These are phyloP conservation scores for Myrica gale DNA, from an alignment of 306 rosid species.

Conservation along the genomic window DNA sequence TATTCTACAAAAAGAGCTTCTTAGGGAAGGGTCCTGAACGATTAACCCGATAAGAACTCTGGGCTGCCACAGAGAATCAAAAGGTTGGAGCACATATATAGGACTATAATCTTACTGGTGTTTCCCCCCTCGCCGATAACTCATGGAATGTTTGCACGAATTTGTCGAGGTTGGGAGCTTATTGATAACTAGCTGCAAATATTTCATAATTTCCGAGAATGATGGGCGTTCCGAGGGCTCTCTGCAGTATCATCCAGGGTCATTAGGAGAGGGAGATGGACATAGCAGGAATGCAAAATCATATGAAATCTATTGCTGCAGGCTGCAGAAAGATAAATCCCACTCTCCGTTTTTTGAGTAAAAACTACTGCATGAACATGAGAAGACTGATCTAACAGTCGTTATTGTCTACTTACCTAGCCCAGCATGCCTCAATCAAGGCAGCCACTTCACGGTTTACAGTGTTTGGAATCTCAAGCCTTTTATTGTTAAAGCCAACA, in stretches of 20 bases:
- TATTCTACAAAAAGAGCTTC: conserved; percentile 17
- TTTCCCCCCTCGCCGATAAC: conserved; percentile 28
- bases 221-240: conserved; percentile 79
- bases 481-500: conserved; percentile 73
- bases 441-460: conserved; percentile 66
- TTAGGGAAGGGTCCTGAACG: conserved; percentile 22
- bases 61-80: not conserved
- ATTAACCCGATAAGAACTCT: not conserved
- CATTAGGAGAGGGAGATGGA: conserved; percentile 6
- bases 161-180: conserved; percentile 38
- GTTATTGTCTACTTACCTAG: conserved; percentile 51
- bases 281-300: not conserved
- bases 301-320: not conserved
- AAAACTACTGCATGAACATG: not conserved
- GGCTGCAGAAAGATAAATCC: not conserved
- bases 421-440: conserved; percentile 88
- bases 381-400: not conserved
- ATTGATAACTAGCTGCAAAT: conserved; percentile 61
- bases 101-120: conserved; percentile 3
- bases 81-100: not conserved
- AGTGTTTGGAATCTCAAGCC: conserved; percentile 77
- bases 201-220: conserved; percentile 69
- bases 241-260: conserved; percentile 45
- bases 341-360: not conserved
- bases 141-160: conserved; percentile 35